These are phyloP conservation scores for Mycena capillaripes DNA, from an alignment of 768 basidiomycete species.

Conservation along the genomic window DNA sequence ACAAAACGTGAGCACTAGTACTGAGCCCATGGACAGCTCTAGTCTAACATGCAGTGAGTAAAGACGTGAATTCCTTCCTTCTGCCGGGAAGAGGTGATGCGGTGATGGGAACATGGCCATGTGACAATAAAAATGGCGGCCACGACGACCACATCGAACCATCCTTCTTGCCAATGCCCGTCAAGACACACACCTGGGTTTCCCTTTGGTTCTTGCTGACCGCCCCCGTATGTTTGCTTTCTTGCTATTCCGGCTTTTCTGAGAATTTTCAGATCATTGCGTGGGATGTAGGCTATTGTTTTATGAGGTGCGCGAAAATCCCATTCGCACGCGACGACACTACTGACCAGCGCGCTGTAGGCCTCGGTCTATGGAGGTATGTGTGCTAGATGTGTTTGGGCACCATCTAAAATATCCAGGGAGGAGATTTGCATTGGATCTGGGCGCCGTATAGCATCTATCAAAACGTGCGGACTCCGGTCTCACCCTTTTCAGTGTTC, in stretches of 20 bases:
- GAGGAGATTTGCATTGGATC: constrained; percentile 93
- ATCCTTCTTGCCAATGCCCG: constrained; percentile 53
- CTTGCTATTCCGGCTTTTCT: neutral
- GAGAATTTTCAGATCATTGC: constrained; percentile 58
- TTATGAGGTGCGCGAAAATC: constrained; percentile 71
- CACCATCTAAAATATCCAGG: constrained; percentile 48
- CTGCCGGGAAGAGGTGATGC: neutral
- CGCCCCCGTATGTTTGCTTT: constrained; percentile 50
- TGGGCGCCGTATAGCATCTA: constrained; percentile 89
- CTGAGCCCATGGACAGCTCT: too few relatives aligned
- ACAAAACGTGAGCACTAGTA: neutral
- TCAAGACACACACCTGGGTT: constrained; percentile 70
- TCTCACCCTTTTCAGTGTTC: constrained; percentile 29
- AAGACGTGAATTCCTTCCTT: too few relatives aligned
- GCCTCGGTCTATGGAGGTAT: constrained; percentile 82
- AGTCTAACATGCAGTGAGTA: neutral
- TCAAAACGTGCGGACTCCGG: constrained; percentile 63
- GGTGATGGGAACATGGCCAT: constrained; percentile 10
- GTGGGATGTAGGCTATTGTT: constrained; percentile 89
- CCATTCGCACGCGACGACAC: constrained; percentile 12
- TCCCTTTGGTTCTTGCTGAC: constrained; percentile 79
- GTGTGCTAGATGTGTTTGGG: neutral
- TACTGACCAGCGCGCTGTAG: constrained; percentile 51
- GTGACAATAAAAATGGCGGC: neutral
- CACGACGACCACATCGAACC: constrained; percentile 12